Conservation (phyloP, 208 protist genomes). For the Jaenimonas drosophilae region DNA sequence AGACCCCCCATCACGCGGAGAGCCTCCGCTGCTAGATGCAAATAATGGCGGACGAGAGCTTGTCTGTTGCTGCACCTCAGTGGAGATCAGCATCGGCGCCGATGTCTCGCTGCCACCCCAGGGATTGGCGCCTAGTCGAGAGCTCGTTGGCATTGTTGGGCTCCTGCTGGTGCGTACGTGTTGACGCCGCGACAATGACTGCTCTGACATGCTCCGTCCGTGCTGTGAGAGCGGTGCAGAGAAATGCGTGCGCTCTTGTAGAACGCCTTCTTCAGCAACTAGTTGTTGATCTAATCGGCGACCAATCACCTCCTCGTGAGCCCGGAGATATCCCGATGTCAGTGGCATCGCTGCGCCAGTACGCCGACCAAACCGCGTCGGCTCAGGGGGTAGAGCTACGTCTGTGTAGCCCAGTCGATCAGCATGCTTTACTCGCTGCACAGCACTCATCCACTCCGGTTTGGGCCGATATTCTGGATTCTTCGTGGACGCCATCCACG, state of each 20-base stretch:
- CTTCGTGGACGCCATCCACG: too few relatives aligned
- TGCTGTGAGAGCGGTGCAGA: too few relatives aligned
- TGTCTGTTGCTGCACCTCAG: slow-evolving; percentile 6
- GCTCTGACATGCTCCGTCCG: slow-evolving; percentile 8
- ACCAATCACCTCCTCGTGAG: slow-evolving; percentile 35
- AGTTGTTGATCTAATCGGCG: too few relatives aligned
- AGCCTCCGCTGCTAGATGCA: not conserved
- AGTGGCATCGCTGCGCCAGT: slow-evolving; percentile 19
- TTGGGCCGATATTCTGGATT: too few relatives aligned
- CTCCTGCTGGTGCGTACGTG: not conserved
- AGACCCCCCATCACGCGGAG: not conserved
- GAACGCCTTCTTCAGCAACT: slow-evolving; percentile 21
- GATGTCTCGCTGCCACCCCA: too few relatives aligned
- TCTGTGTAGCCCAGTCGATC: slow-evolving; percentile 6
- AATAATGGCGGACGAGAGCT: too few relatives aligned
- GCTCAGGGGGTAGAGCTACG: slow-evolving; percentile 33
- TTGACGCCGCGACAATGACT: slow-evolving; percentile 8
- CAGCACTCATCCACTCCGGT: slow-evolving; percentile 41
- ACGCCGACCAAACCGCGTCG: slow-evolving; percentile 31
- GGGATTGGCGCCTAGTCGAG: not conserved
- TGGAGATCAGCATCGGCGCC: slow-evolving; percentile 7
- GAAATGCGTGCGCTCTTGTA: too few relatives aligned
- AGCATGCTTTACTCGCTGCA: slow-evolving; percentile 27
- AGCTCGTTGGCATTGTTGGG: not conserved
- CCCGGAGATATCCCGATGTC: slow-evolving; percentile 38